Percentiles rank a stretch among this genome's conserved stretches.
Conservation (phyloP, 2,329 filamentous ascomycete genomes). For the Curvularia spicifera region DNA sequence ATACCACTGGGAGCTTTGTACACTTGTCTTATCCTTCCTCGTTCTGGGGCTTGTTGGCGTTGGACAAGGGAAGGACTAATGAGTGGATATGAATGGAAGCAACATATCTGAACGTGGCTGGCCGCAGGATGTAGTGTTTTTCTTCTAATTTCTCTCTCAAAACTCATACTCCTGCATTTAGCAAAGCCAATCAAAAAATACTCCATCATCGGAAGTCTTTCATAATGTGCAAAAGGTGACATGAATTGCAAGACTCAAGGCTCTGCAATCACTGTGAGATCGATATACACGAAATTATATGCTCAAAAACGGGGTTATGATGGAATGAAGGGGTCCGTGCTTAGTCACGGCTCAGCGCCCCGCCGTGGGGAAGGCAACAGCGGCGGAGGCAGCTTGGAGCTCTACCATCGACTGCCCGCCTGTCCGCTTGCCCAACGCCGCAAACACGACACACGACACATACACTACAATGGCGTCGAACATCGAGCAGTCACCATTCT, state of each 20-base stretch:
- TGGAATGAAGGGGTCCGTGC: constrained; percentile 7
- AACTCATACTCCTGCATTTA: not conserved
- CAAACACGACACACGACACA: constrained; percentile 18
- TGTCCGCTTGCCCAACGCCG: constrained; percentile 18
- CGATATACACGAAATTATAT: not conserved
- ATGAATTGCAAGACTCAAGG: not conserved
- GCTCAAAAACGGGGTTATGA: not conserved
- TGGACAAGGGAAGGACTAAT: constrained; percentile 1
- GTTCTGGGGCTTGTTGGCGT: constrained; percentile 3
- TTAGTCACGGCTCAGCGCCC: constrained; percentile 19
- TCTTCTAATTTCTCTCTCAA: not conserved
- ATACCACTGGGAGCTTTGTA: constrained; percentile 19
- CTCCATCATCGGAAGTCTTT: not conserved
- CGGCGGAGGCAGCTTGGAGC: constrained; percentile 21
- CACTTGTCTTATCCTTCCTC: constrained; percentile 5
- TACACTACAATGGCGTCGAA: constrained; percentile 40
- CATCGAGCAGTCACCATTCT: constrained; percentile 47
- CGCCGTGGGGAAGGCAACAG: constrained; percentile 30
- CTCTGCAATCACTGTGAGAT: not conserved
- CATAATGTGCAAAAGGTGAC: not conserved
- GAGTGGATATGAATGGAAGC: not conserved
- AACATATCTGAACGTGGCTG: constrained; percentile 2
- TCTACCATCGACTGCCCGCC: constrained; percentile 10
- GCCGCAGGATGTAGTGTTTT: constrained; percentile 5
- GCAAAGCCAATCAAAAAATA: not conserved